Evolutionary conservation across 257 asterid species (phyloP).

Genomic region (Euphrasia confusa): DNA sequence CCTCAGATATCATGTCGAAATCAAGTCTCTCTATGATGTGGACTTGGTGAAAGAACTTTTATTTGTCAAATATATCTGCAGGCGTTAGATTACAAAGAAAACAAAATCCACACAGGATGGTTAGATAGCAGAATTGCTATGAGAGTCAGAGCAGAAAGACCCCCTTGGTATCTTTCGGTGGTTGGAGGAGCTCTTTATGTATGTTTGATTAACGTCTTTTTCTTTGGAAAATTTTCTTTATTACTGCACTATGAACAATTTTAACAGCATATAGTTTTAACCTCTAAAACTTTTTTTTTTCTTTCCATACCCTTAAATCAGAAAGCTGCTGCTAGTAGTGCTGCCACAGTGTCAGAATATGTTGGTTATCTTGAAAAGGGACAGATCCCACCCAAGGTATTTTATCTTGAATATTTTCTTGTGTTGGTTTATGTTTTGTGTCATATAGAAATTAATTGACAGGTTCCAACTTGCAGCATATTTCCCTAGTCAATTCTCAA

Average conservation of each 20-base stretch:
- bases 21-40: constrained; percentile 13
- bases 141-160: constrained; percentile 99
- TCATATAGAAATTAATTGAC: constrained; percentile 23
- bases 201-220: constrained; percentile 31
- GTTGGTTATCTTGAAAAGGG: constrained; percentile 99
- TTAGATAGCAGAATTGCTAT: constrained; percentile 98
- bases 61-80: constrained; percentile 30
- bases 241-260: constrained; percentile 5
- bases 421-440: constrained; percentile 25
- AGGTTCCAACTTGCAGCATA: constrained; percentile 71
- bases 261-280: constrained; percentile 5
- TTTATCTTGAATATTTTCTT: constrained; percentile 18
- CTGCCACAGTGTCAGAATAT: constrained; percentile 91
- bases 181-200: constrained; percentile 99
- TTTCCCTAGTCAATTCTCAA: constrained; percentile 89
- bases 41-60: constrained; percentile 13
- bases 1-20: constrained; percentile 21
- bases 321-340: constrained; percentile 99
- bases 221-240: constrained; percentile 18
- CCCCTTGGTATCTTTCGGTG: constrained; percentile 98
- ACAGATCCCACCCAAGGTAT: constrained; percentile 98
- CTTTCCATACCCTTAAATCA: constrained; percentile 36
- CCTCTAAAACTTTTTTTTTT: constrained; percentile 21
- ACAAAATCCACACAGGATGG: constrained; percentile 99
- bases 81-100: constrained; percentile 93